Evolutionary conservation across 2,329 filamentous ascomycete genomes (phyloP).

Genomic region (Esteya vermicola): DNA sequence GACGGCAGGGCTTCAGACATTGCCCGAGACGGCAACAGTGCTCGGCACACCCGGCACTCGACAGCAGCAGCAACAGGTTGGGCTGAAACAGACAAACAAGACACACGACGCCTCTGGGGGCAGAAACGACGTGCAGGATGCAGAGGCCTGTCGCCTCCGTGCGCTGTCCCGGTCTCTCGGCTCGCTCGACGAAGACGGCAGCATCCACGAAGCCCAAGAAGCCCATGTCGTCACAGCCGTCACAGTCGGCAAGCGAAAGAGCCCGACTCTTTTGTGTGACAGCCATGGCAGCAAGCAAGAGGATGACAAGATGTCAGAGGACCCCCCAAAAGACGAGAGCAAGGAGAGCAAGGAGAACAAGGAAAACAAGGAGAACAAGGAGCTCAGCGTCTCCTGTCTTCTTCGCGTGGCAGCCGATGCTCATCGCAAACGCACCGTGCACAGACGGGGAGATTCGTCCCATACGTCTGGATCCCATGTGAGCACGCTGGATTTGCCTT

Average conservation of each 20-base stretch:
- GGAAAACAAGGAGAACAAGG: not conserved
- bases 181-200: conserved; percentile 11
- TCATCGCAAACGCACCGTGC: not conserved
- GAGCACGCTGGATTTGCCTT: not conserved
- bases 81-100: not conserved
- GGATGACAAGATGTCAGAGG: not conserved
- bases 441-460: not conserved
- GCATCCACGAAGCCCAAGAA: conserved; percentile 13
- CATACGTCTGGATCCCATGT: not conserved
- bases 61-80: too few relatives aligned
- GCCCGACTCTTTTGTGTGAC: not conserved
- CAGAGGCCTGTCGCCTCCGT: not conserved
- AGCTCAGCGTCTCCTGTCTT: not conserved
- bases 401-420: not conserved
- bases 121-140: not conserved
- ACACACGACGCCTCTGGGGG: too few relatives aligned
- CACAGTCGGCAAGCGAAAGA: not conserved
- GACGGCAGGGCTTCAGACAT: not conserved
- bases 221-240: conserved; percentile 8
- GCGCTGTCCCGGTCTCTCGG: conserved; percentile 4
- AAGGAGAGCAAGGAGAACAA: too few relatives aligned
- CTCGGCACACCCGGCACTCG: too few relatives aligned
- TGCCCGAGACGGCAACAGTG: not conserved
- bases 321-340: too few relatives aligned
- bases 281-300: not conserved